Conservation (phyloP, 1,284 basidiomycete species). For the Melampsora americana region DNA sequence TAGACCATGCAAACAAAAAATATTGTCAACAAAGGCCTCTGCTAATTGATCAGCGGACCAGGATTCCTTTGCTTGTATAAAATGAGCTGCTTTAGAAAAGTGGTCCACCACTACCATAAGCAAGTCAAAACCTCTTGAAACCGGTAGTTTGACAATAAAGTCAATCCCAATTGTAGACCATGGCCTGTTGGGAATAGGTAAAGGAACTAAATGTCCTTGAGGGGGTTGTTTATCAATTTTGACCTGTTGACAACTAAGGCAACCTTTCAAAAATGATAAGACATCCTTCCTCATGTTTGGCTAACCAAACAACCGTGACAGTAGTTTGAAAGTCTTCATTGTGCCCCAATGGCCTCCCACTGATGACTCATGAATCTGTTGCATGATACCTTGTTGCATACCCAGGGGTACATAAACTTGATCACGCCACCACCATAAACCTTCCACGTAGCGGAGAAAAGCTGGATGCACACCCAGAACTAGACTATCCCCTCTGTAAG, state of each 20-base stretch:
- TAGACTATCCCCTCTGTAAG: background rate
- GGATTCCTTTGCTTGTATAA: background rate
- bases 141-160: conserved; percentile 46
- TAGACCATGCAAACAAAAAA: background rate
- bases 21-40: background rate
- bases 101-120: conserved; percentile 50
- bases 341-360: conserved; percentile 1
- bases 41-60: background rate
- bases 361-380: background rate
- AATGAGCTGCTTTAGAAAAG: too few relatives aligned
- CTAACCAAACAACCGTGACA: background rate
- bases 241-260: conserved; percentile 4
- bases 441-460: too few relatives aligned
- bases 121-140: conserved; percentile 38
- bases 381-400: background rate
- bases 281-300: conserved; percentile 2
- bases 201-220: background rate
- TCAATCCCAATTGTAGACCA: conserved; percentile 45
- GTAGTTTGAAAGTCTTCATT: background rate
- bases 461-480: background rate
- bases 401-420: background rate
- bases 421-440: background rate
- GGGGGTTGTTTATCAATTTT: background rate
- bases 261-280: background rate
- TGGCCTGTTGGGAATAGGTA: conserved; percentile 20